Conservation (phyloP, 768 basidiomycete species). For the Lactarius akahatsu region DNA sequence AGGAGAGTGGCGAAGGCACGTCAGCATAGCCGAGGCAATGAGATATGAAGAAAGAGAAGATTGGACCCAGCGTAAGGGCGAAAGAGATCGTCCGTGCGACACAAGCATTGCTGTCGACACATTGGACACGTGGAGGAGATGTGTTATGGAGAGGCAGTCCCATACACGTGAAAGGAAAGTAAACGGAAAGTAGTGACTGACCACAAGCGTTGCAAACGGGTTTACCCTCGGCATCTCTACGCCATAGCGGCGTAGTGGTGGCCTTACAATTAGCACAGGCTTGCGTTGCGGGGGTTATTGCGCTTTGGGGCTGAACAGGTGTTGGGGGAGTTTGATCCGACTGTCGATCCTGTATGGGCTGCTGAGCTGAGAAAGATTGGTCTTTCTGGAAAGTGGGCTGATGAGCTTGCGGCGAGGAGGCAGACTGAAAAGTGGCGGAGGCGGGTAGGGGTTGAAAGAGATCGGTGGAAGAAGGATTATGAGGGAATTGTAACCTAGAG, state of each 20-base stretch:
- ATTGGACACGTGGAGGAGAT: conserved; percentile 42
- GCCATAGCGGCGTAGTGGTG: conserved; percentile 80
- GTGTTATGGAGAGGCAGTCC: conserved; percentile 32
- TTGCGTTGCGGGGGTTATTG: conserved; percentile 9
- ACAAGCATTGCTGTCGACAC: conserved; percentile 30
- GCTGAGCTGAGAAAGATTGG: conserved; percentile 20
- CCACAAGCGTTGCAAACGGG: conserved; percentile 89
- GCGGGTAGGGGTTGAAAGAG: conserved; percentile 26
- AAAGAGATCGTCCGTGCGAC: conserved; percentile 27
- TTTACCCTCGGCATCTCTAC: conserved; percentile 77
- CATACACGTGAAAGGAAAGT: conserved; percentile 37
- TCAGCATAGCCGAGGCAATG: conserved; percentile 24
- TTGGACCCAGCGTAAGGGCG: conserved; percentile 18
- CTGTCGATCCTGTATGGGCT: conserved; percentile 24
- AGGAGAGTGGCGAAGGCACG: conserved; percentile 22
- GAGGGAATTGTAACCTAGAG: conserved; percentile 26
- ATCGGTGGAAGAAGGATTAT: conserved; percentile 25
- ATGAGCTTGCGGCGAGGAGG: conserved; percentile 23
- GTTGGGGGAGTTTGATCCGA: conserved; percentile 17
- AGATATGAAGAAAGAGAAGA: conserved; percentile 27
- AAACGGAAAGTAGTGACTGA: conserved; percentile 49
- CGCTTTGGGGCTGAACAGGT: conserved; percentile 22
- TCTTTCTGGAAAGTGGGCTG: conserved; percentile 17
- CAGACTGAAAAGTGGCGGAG: conserved; percentile 23
- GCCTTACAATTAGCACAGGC: conserved; percentile 74